phyloP scores from a whole-genome alignment of 352 stramenopile species.

The Phytophthora capsici region DNA sequence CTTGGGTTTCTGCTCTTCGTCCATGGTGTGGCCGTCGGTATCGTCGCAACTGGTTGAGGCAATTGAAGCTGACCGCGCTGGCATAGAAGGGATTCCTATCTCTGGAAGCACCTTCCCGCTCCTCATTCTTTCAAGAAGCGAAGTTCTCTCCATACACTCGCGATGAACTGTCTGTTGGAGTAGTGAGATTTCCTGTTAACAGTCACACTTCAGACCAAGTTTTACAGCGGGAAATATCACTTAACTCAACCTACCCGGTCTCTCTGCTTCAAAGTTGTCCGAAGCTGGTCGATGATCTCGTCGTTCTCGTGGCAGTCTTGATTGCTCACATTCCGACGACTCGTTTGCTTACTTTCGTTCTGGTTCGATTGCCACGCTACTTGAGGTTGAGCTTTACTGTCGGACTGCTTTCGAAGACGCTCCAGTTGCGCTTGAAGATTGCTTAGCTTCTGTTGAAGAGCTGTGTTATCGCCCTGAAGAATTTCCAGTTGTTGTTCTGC shows the following conservation, averaged over 20 bases:
- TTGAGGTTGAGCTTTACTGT: conserved; percentile 10
- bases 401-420: conserved; percentile 5
- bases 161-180: conserved; percentile 85
- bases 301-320: conserved; percentile 57
- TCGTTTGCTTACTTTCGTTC: not conserved
- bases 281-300: conserved; percentile 50
- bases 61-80: not conserved
- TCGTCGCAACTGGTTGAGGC: conserved; percentile 15
- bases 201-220: no score
- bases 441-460: conserved; percentile 39
- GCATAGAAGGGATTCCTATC: conserved; percentile 13
- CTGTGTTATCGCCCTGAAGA: conserved; percentile 18
- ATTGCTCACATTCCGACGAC: conserved; percentile 33
- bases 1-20: conserved; percentile 28
- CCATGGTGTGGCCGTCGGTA: conserved; percentile 20
- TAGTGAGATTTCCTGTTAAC: conserved; percentile 66
- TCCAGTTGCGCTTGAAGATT: conserved; percentile 37
- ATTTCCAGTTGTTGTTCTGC: conserved; percentile 19
- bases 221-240: not conserved
- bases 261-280: conserved; percentile 52
- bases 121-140: conserved; percentile 75
- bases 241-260: conserved; percentile 41
- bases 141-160: conserved; percentile 83
- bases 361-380: conserved; percentile 12
- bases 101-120: conserved; percentile 74